phyloP scores from a whole-genome alignment of 495 filamentous ascomycete species.

The Podospora australis region DNA sequence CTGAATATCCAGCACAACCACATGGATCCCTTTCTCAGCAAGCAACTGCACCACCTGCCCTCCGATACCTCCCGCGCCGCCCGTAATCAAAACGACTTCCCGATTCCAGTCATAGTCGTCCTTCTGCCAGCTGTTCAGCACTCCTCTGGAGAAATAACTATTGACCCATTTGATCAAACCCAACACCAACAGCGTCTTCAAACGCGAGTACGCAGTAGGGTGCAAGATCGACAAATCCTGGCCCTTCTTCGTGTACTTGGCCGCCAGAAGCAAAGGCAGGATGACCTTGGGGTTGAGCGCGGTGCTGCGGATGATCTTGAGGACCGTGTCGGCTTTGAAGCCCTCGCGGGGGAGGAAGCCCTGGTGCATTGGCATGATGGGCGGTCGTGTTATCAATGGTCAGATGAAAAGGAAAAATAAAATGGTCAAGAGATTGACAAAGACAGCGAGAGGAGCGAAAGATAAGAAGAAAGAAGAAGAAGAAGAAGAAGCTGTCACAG shows the following conservation, averaged over 20 bases:
- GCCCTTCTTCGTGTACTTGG: slow-evolving; percentile 54
- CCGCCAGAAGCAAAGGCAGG: slow-evolving; percentile 51
- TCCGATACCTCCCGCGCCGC: slow-evolving; percentile 65
- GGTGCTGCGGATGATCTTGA: slow-evolving; percentile 48
- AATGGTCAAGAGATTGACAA: not conserved
- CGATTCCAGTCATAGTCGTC: slow-evolving; percentile 62
- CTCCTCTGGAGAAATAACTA: slow-evolving; percentile 44
- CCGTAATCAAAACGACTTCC: slow-evolving; percentile 67
- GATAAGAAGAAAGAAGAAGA: too few species aligned
- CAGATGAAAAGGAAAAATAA: not conserved
- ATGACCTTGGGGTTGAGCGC: slow-evolving; percentile 55
- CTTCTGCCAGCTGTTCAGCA: slow-evolving; percentile 53
- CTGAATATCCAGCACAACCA: slow-evolving; percentile 66
- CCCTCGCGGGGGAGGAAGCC: slow-evolving; percentile 48
- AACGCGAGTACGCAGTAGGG: slow-evolving; percentile 38
- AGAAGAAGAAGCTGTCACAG: not conserved
- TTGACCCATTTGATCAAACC: slow-evolving; percentile 43
- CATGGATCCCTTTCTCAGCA: slow-evolving; percentile 50
- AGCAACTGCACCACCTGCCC: slow-evolving; percentile 54
- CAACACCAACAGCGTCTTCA: slow-evolving; percentile 44
- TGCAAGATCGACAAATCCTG: slow-evolving; percentile 43
- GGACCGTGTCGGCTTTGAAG: slow-evolving; percentile 55
- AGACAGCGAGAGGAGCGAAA: slow-evolving; percentile 2
- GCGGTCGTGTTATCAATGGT: not conserved
- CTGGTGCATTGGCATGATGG: slow-evolving; percentile 42